These are phyloP conservation scores for Pseudopyrenochaeta lycopersici DNA, from an alignment of 2,329 filamentous ascomycete species.

Conservation along the genomic window DNA sequence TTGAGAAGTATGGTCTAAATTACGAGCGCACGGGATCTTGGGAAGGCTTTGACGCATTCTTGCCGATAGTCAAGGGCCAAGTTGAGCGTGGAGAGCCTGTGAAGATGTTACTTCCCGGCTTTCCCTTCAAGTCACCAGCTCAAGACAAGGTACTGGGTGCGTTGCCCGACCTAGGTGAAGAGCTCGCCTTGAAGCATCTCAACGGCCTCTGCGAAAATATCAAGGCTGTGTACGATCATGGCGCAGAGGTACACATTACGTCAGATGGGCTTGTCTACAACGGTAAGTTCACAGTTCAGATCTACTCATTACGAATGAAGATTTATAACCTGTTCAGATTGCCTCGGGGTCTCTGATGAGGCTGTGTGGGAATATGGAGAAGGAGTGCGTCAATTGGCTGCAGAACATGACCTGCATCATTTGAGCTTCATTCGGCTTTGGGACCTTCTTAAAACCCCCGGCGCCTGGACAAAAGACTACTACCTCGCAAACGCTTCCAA, in stretches of 20 bases:
- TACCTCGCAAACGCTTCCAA: slow-evolving; percentile 33
- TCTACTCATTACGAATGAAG: background rate
- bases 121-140: slow-evolving; percentile 71
- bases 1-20: slow-evolving; percentile 34
- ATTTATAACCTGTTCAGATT: slow-evolving; percentile 34
- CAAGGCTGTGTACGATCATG: slow-evolving; percentile 50
- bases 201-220: slow-evolving; percentile 54
- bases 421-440: slow-evolving; percentile 28
- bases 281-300: slow-evolving; percentile 22
- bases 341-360: slow-evolving; percentile 54
- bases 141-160: slow-evolving; percentile 62
- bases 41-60: slow-evolving; percentile 34
- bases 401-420: slow-evolving; percentile 24
- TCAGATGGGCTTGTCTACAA: slow-evolving; percentile 57
- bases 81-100: slow-evolving; percentile 30
- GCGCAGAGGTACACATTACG: slow-evolving; percentile 53
- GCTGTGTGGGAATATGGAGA: slow-evolving; percentile 52
- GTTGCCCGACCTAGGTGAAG: slow-evolving; percentile 55
- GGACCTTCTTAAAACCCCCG: slow-evolving; percentile 26
- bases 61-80: slow-evolving; percentile 26
- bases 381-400: slow-evolving; percentile 22
- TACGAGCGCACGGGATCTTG: slow-evolving; percentile 33
- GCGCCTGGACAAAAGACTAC: slow-evolving; percentile 24
- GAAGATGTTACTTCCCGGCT: slow-evolving; percentile 60
- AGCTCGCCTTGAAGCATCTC: slow-evolving; percentile 53